Evolutionary conservation across 805 yeast species (phyloP), one percentile per base, ranked within the genome.

Genomic region (Wickerhamiella azyma): DNA sequence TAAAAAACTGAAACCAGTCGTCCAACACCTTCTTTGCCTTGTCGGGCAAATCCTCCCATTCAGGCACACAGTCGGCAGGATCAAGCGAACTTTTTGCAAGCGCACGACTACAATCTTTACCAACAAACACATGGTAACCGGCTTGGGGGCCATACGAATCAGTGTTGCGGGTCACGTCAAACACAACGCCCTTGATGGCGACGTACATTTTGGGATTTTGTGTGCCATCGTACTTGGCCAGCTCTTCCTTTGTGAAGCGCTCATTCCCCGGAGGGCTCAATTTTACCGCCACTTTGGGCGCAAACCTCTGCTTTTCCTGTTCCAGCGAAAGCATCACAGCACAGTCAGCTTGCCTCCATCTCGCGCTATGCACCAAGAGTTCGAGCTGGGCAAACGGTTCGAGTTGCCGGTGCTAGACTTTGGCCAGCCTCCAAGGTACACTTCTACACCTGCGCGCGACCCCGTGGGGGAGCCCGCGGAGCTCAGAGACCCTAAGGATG

Each of bases 131-230:
- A 55, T 76, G 77, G 61, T 85, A 85, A 18, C 79, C 77, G 49
- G 76, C 74, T 0, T 86, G 88, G 2, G 80, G 79, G 0, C 94
- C 95, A 58, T 85, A 85, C 35, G 78, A 79, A 13, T 71, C 74
- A 10, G 60, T 54, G 56, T 84, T 85, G 39, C 66, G 58, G 0
- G 83, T 72, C 9, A 85, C 95, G 56, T 85, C 95, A 59, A 83
- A 85, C 9, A 85, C 75, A 2, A 69, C 69, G 17, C 94, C 92
- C 50, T 78, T 77, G 54, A 85, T 78, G 7, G 77, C 92, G 16
- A 85, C 81, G 61, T 77, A 85, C 52, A 82, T 71, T 48, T 71
- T 62, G 7, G 68, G 64, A 14, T 40, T 32, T 2, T 11, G 54
- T 66, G 32, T 53, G 62, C 77, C 77, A 52, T 74, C 74, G 50